Base-by-base conservation (phyloP, 2,329 filamentous ascomycete genomes). In the Fusarium domesticum region DNA sequence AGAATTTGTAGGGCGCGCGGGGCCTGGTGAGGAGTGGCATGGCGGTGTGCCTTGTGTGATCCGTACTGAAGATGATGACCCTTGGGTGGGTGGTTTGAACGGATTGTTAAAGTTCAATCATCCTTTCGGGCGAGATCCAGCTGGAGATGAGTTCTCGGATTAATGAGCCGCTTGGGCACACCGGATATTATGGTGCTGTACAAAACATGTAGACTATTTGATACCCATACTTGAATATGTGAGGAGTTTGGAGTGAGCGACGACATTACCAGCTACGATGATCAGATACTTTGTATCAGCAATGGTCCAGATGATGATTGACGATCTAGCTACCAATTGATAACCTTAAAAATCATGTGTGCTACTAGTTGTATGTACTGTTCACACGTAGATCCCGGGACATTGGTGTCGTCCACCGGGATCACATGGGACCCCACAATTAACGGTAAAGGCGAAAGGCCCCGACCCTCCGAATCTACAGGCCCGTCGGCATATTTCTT, bases 61-160 rank as follows among this genome's bases (percentile, higher is more conserved):
- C 61, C 76, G 90, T 35, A 69, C 71, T 2, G 79, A 84, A 51
- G 79, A 84, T 35, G 89, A 96, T 59, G 92, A 97, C 66, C 89
- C 92, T 15, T 98, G 93, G 93, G 92, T 98, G 3, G 92, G 92
- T 1, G 92, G 93, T 0, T 69, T 98, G 62, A 98, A 96, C 63
- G 89, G 89, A 8, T 65, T 97, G 60, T 70, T 98, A 57, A 98
- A 98, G 71, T 98, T 97, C 65, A 98, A 98, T 66, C 89, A 96
- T 70, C 91, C 92, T 0, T 97, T 97, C 74, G 93, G 93, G 19
- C 56, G 66, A 47, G 66, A 67, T 20, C 58, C 64, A 16, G 50
- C 56, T 2, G 62, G 56, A 4, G 62, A 66, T 36, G 62, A 66
- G 18, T 58, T 49, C 35, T 32, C 42, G 4, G 60, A 63, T 35